Evolutionary conservation across 306 rosid genomes (phyloP), one percentile per base, ranked within the genome.

Genomic region (Mucuna pruriens): DNA sequence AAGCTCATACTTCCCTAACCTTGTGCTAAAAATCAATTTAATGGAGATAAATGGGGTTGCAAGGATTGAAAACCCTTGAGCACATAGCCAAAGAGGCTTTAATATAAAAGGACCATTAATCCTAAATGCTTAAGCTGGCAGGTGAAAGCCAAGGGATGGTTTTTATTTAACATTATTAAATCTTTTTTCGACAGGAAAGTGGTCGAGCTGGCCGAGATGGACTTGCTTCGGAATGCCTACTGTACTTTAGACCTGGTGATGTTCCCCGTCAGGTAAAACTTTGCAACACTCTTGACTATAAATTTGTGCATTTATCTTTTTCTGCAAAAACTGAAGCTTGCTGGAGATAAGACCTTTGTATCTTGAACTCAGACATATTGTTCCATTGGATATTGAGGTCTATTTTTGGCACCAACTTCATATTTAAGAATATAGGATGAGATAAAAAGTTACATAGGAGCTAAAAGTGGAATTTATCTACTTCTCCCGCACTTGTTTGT

Each of bases 121-220:
- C 60, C 39, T 60, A 45, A 60, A 58, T 58, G 46, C 40, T 70
- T 31, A 36, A 76, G 66, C 48, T 58, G 10, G 39, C 48, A 4
- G 22, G 67, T 62, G 25, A 71, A 70, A 20, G 22, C 65, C 20
- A 22, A 26, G 23, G 39, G 11, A 9, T 72, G 46, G 38, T 55
- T 84, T 64, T 73, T 44, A 55, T 58, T 11, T 52, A 40, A 78
- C 74, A 29, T 25, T 68, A 63, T 63, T 87, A 58, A 85, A 80
- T 77, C 25, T 26, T 46, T 57, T 74, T 83, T 17, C 72, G 39
- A 62, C 91, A 94, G 98, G 98, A 94, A 91, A 94, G 98, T 84
- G 97, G 98, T 62, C 95, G 97, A 78, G 98, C 97, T 74, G 98
- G 98, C 51, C 90, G 98, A 63, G 98, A 95, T 88, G 98, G 97